Evolutionary conservation across 805 yeast genomes (phyloP), one percentile per base, ranked within the genome.

Genomic region (Myxozyma melibiosi): DNA sequence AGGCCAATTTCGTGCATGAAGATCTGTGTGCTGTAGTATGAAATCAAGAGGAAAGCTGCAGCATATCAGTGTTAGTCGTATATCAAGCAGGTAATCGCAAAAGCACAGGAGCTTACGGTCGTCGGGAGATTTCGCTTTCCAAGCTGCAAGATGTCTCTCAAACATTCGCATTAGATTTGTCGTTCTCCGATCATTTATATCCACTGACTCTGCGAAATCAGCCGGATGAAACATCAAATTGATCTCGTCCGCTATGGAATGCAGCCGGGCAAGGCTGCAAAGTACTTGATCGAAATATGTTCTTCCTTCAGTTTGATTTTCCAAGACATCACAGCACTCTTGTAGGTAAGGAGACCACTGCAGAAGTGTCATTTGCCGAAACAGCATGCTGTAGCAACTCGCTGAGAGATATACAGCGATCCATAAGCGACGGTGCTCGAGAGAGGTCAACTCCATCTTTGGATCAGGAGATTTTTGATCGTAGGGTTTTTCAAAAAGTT

Each of bases 321-420:
- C 83, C 51, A 86, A 68, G n/a, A 70, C 54, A 1, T 66, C 59
- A 65, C 85, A 84, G 63, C 88, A 83, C 52, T 80, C 83, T 55
- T 84, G 84, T 45, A 86, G 79, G 63, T 80, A 84, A 0, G 81
- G 79, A 42, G 73, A 70, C 72, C 72, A 73, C 35, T 62, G 55
- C 24, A 68, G 81, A 53, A 79, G 80, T 8, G 83, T 75, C 38
- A 84, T 76, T 63, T 94, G 78, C 57, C 91, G 75, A 57, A 88
- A 72, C 56, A 86, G 84, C 52, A 87, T 74, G 24, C 88, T 79
- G 53, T 83, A 82, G 50, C 85, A 80, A 37, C 88, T 81, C 2
- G 88, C 78, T 6, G 83, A 73, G 59, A 82, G 75, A 68, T 86
- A 89, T 3, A 84, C 79, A 9, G 80, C 75, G 63, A 88, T 67